Evolutionary conservation across 2,329 filamentous ascomycete species (phyloP), one percentile per base, ranked within the genome.

Genomic region (Colletotrichum plurivorum): DNA sequence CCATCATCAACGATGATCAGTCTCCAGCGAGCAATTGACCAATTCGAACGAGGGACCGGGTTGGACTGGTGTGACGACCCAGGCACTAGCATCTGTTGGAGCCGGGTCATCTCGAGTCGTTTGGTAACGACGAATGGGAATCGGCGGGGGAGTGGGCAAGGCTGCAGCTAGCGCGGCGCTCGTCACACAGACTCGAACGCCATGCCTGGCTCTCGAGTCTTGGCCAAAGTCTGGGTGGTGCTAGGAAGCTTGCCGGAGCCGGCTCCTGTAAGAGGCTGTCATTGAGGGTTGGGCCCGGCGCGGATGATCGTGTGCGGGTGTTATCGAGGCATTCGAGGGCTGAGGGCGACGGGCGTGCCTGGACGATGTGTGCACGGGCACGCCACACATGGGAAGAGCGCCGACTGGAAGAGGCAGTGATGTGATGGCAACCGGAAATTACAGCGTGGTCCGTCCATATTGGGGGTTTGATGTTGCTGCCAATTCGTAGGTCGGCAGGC

Each of bases 321-420:
- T 49, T 41, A 46, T 51, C 31, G 48, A 49, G 22, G 41, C 13
- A 25, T 48, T 39, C 39, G 56, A 53, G 39, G 31, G 31, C 31
- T 10, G 31, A 55, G 49, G 61, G 41, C 41, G 10, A 18, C 46
- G n/a, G 18, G 46, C 62, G 48, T 67, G 67, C 72, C 64, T 73
- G 60, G 71, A 48, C 70, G 64, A 74, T 73, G 70, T 63, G 70
- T 59, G 73, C 73, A 73, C 73, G 73, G 72, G 36, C 66, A 56
- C 63, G 53, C 67, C 67, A 70, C 54, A 36, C 39, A 67, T 48
- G 66, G 61, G 56, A 16, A 49, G 20, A 62, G 45, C 56, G 57
- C 54, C 66, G 69, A 61, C 66, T 71, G 69, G 46, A 71, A 65
- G 56, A 45, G 60, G 69, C 25, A 62, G 60, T 59, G 67, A 70